phyloP scores from a whole-genome alignment of 192 early-diverging fungal species.

The Geranomyces michiganensis region DNA sequence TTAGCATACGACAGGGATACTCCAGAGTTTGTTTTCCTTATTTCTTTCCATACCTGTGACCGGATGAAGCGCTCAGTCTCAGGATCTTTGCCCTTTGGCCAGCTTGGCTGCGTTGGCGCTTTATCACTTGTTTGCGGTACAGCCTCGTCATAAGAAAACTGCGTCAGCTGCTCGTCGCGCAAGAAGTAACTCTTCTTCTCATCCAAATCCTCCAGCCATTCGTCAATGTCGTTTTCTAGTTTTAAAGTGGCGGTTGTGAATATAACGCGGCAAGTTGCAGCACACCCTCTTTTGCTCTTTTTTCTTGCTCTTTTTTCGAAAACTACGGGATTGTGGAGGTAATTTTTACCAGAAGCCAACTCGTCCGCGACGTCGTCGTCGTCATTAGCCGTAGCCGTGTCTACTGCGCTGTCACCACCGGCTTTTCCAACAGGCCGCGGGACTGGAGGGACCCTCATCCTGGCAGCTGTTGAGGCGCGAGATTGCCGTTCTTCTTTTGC shows the following conservation, averaged over 20 bases:
- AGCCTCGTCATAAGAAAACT: neutral
- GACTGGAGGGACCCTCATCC: neutral
- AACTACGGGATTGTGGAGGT: no score
- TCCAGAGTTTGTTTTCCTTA: no score
- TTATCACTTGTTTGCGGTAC: neutral
- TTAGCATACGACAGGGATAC: neutral
- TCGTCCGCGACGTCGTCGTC: no score
- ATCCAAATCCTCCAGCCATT: constrained; percentile 20
- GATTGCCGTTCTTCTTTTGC: neutral
- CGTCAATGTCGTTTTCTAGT: constrained; percentile 6
- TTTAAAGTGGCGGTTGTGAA: neutral
- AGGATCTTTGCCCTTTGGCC: neutral
- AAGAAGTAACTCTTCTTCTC: neutral
- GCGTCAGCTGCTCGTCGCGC: neutral
- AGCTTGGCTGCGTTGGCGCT: neutral
- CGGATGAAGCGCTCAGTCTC: constrained; percentile 4
- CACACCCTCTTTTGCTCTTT: no score
- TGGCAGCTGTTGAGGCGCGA: no score
- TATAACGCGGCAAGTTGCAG: no score
- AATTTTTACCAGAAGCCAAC: neutral
- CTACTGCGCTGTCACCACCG: no score
- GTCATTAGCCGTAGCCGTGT: neutral
- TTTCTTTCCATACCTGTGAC: constrained; percentile 14
- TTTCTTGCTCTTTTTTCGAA: no score
- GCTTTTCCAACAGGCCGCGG: neutral